Percentiles rank a stretch among this genome's conserved stretches.
These are phyloP conservation scores for Citrus hindsii DNA, from an alignment of 345 rosid genomes.

Conservation along the genomic window DNA sequence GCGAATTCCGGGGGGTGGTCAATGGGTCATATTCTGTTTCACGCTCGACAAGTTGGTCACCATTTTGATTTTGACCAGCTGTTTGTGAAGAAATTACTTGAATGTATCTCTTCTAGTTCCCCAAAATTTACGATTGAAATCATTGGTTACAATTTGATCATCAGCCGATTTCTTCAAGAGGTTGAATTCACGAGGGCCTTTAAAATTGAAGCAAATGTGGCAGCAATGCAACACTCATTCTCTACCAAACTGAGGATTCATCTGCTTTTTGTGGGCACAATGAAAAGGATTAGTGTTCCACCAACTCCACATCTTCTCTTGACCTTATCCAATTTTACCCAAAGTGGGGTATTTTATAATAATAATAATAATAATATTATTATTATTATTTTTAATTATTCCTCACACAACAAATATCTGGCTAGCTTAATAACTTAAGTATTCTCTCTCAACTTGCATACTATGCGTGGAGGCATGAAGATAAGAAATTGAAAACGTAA, in stretches of 20 bases:
- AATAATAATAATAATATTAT: too few relatives aligned
- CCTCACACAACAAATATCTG: neutral
- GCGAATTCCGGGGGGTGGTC: too few relatives aligned
- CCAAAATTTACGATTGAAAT: neutral
- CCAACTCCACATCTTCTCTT: slow-evolving; percentile 9
- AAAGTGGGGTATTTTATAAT: neutral
- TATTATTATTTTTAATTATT: neutral
- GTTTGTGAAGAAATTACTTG: neutral
- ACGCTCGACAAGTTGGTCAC: neutral
- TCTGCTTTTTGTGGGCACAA: neutral
- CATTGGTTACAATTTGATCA: neutral
- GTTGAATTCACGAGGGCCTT: neutral
- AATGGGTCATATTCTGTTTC: neutral
- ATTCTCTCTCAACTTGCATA: neutral
- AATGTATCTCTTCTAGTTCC: neutral
- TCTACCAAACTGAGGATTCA: slow-evolving; percentile 2
- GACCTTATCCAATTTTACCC: slow-evolving; percentile 10
- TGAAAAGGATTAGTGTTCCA: slow-evolving; percentile 6
- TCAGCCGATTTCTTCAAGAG: slow-evolving; percentile 13
- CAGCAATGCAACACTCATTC: neutral
- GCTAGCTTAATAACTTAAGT: neutral
- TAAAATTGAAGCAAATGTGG: neutral
- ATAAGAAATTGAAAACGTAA: neutral
- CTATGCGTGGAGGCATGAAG: neutral
- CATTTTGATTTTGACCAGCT: neutral